Evolutionary conservation across 345 rosid genomes (phyloP), one percentile per base, ranked within the genome.

Genomic region (Ceriops decandra): DNA sequence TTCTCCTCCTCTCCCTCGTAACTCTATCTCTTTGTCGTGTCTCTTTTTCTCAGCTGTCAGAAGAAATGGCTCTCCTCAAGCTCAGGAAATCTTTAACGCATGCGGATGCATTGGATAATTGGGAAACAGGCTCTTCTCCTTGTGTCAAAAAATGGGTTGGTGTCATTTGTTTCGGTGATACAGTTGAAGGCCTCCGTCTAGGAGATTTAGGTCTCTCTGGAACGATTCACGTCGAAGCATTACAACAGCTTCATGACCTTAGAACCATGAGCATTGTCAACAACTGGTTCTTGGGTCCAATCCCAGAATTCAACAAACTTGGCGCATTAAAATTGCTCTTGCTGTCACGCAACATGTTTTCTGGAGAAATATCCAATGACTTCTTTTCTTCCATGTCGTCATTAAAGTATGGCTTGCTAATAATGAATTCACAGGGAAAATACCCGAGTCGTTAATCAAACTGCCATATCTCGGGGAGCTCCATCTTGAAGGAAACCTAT

Each of bases 401-500:
- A 33, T 62, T 70, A 31, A 76, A 71, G 61, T 62, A 61, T 76
- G 79, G 79, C 22, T 76, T 5, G 49, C 67, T 5, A 20, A 21
- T 20, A 76, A 76, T 22, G n/a, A 67, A 10, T 71, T 76, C 51
- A 61, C 75, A 1, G 79, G 75, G 10, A 61, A 66, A 20, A 76
- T 76, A 31, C 79, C 79, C 1, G 68, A 61, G 0, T 76, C 79
- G 22, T 8, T 76, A 6, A 66, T 56, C 57, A 16, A 70, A 21
- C 72, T 90, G 19, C 77, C 80, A 11, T 51, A 73, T 79, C 83
- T 93, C 26, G 70, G 35, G 47, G 95, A 88, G 73, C 79, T 91
- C 57, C 91, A 93, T 70, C 76, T 91, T 13, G 91, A 93, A 76
- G 62, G 57, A 5, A 91, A 93, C 68, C 72, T 51, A 3, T 88